Conservation (phyloP, 2,329 filamentous ascomycete species). For the Diaporthe batatas region DNA sequence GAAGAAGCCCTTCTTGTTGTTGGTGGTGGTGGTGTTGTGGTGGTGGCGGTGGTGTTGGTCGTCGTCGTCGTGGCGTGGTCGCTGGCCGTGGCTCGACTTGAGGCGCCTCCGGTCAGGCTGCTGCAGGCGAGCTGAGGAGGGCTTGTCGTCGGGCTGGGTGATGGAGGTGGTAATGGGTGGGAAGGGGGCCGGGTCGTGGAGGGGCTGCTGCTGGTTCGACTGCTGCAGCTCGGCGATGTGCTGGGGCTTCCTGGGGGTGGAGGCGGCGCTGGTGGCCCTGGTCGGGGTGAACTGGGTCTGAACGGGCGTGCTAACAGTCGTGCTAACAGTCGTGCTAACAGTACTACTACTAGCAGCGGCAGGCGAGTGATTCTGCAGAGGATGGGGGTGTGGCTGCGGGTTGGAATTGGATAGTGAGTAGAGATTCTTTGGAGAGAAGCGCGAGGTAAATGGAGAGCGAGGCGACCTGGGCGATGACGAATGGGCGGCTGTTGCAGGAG, state of each 20-base stretch:
- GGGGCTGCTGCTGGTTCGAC: conserved; percentile 3
- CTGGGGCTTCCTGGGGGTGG: conserved; percentile 44
- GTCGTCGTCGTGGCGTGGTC: conserved; percentile 58
- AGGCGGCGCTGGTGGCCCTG: not conserved
- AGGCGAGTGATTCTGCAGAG: conserved; percentile 1
- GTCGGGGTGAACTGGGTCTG: conserved; percentile 22
- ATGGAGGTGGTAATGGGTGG: conserved; percentile 49
- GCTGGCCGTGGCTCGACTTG: conserved; percentile 49
- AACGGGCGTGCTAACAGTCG: not conserved
- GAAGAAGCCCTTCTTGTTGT: conserved; percentile 62
- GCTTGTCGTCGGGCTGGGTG: conserved; percentile 39
- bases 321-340: not conserved
- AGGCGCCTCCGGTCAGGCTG: conserved; percentile 46
- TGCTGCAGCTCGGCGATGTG: conserved; percentile 51
- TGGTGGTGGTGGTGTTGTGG: conserved; percentile 52
- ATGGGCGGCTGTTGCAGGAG: conserved; percentile 49
- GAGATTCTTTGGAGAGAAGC: conserved; percentile 55
- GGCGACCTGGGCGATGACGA: conserved; percentile 61
- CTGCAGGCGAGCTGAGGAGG: conserved; percentile 44
- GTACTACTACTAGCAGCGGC: not conserved
- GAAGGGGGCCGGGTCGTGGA: conserved; percentile 47
- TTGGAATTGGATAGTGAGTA: conserved; percentile 31
- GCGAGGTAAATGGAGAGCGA: conserved; percentile 61
- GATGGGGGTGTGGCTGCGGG: conserved; percentile 13
- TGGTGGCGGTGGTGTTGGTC: conserved; percentile 40